Evolutionary conservation across 2,329 filamentous ascomycete genomes (phyloP).

Genomic region (Pseudocercospora macadamiae): DNA sequence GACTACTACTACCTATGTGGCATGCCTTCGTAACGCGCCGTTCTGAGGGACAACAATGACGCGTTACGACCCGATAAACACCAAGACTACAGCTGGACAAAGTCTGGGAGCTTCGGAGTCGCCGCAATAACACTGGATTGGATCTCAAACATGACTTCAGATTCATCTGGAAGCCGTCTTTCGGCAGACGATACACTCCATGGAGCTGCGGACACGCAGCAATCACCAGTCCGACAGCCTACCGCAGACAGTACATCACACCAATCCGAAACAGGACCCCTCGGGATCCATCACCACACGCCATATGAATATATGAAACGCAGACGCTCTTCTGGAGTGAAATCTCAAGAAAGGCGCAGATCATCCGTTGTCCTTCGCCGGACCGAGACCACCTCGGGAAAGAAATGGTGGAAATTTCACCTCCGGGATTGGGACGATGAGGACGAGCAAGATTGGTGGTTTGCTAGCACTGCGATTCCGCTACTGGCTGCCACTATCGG

Average conservation of each 20-base stretch:
- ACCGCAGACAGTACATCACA: neutral
- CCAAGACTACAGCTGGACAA: neutral
- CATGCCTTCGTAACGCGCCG: too few species aligned
- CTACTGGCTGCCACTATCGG: conserved; percentile 83
- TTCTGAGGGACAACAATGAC: neutral
- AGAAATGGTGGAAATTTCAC: conserved; percentile 29
- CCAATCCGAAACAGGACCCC: conserved; percentile 10
- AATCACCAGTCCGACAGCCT: neutral
- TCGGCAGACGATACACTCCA: conserved; percentile 1
- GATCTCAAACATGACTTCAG: neutral
- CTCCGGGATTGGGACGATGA: conserved; percentile 38
- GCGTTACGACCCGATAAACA: neutral
- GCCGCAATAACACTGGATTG: neutral
- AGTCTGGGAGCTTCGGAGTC: neutral
- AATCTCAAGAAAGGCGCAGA: conserved; percentile 13
- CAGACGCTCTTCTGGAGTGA: conserved; percentile 19
- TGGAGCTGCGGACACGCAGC: neutral
- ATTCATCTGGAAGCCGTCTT: neutral
- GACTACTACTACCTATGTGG: neutral
- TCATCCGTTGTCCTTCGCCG: conserved; percentile 20
- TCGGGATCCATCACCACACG: conserved; percentile 14
- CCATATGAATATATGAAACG: conserved; percentile 16
- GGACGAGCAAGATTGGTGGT: conserved; percentile 41
- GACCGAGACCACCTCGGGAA: conserved; percentile 10
- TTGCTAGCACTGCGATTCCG: conserved; percentile 41